Conservation (phyloP, 768 basidiomycete genomes). For the Goffeauzyma gilvescens region DNA sequence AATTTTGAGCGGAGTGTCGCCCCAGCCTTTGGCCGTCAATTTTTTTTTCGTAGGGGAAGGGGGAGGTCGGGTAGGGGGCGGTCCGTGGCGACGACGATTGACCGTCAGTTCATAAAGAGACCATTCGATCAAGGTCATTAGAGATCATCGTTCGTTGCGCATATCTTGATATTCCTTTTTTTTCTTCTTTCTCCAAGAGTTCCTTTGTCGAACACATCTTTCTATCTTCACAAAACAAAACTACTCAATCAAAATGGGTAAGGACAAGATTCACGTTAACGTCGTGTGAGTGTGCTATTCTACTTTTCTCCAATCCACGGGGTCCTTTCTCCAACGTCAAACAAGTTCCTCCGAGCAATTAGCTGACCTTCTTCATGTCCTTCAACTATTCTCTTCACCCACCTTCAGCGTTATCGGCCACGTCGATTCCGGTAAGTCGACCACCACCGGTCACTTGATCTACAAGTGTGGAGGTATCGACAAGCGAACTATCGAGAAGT, state of each 20-base stretch:
- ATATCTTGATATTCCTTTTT: neutral
- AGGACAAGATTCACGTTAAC: slow-evolving; percentile 91
- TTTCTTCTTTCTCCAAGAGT: neutral
- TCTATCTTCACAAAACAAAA: neutral
- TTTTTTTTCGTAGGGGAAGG: no score
- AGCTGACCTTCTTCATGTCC: slow-evolving; percentile 5
- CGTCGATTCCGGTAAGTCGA: slow-evolving; percentile 99
- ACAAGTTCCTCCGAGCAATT: slow-evolving; percentile 2
- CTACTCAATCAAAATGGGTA: slow-evolving; percentile 54
- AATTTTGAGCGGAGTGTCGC: no score
- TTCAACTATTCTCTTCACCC: slow-evolving; percentile 30
- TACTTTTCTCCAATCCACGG: slow-evolving; percentile 19
- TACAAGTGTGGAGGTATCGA: slow-evolving; percentile 99
- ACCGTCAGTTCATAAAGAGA: neutral
- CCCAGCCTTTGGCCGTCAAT: no score
- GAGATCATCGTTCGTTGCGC: neutral
- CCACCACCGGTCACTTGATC: slow-evolving; percentile 99
- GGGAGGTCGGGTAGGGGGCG: no score
- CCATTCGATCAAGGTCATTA: neutral
- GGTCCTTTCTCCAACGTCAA: slow-evolving; percentile 2
- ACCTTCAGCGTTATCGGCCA: slow-evolving; percentile 65
- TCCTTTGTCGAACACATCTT: neutral
- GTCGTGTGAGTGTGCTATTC: slow-evolving; percentile 52
- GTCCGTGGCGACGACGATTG: neutral
- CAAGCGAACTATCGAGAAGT: slow-evolving; percentile 56